Conservation (phyloP, 345 rosid species). For the Eucalyptus urophylla region DNA sequence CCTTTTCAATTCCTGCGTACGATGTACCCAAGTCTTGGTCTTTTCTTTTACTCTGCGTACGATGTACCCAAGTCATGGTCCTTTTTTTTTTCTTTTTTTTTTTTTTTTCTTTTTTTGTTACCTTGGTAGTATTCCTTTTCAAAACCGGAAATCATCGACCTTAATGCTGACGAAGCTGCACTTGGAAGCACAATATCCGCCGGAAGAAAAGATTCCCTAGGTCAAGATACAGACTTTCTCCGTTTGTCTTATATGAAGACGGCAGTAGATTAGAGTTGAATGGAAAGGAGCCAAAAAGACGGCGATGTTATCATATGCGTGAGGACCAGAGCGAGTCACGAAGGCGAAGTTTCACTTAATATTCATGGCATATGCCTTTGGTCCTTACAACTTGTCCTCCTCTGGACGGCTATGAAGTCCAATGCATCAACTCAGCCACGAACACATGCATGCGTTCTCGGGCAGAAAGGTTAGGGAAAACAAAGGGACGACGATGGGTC, state of each 20-base stretch:
- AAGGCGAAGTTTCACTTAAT: neutral
- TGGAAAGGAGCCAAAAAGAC: neutral
- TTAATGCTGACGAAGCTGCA: neutral
- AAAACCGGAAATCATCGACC: neutral
- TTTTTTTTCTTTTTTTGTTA: no score
- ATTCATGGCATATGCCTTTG: neutral
- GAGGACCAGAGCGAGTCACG: neutral
- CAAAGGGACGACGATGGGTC: neutral
- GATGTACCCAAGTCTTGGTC: neutral
- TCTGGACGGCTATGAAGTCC: neutral
- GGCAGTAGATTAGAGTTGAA: neutral
- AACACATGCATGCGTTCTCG: neutral
- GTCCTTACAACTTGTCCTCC: neutral
- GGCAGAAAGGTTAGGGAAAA: neutral
- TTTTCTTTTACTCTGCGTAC: neutral
- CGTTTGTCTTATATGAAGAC: neutral
- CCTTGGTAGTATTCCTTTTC: neutral
- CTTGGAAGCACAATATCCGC: neutral
- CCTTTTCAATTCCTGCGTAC: neutral
- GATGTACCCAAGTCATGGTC: neutral
- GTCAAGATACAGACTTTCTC: neutral
- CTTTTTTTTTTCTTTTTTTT: fast-evolving
- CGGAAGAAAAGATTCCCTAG: neutral
- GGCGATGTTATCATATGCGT: neutral
- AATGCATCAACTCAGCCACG: neutral